Evolutionary conservation across 495 filamentous ascomycete species (phyloP).

Genomic region (Hypoxylon crocopeplum): DNA sequence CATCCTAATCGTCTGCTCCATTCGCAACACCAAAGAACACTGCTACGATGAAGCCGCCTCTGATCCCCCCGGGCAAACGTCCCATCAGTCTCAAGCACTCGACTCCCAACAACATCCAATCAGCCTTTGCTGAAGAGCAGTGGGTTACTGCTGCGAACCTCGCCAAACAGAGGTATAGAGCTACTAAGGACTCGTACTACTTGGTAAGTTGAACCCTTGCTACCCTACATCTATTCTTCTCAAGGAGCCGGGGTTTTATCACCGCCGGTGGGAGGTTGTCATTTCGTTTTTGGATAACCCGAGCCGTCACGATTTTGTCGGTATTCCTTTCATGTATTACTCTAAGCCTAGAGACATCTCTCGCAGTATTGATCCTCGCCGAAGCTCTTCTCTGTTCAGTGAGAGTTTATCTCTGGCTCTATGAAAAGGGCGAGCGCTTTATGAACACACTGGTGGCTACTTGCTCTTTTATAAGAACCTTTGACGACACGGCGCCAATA

Average conservation of each 20-base stretch:
- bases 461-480: no score
- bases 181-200: constrained; percentile 55
- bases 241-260: no score
- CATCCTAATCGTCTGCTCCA: background rate
- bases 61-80: constrained; percentile 7
- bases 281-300: no score
- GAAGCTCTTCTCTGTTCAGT: no score
- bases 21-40: background rate
- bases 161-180: constrained; percentile 49
- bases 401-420: background rate
- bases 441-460: no score
- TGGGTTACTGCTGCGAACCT: constrained; percentile 51
- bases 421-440: no score
- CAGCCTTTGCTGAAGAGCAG: constrained; percentile 50
- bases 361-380: no score
- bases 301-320: no score
- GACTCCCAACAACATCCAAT: constrained; percentile 48
- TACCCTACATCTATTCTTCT: background rate
- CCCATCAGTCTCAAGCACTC: constrained; percentile 37
- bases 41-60: constrained; percentile 8
- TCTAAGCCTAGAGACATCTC: no score
- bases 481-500: background rate
- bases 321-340: no score
- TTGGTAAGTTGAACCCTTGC: constrained; percentile 40
- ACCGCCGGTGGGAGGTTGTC: no score